Base-by-base conservation (phyloP, 306 rosid genomes). In the Psophocarpus tetragonolobus region DNA sequence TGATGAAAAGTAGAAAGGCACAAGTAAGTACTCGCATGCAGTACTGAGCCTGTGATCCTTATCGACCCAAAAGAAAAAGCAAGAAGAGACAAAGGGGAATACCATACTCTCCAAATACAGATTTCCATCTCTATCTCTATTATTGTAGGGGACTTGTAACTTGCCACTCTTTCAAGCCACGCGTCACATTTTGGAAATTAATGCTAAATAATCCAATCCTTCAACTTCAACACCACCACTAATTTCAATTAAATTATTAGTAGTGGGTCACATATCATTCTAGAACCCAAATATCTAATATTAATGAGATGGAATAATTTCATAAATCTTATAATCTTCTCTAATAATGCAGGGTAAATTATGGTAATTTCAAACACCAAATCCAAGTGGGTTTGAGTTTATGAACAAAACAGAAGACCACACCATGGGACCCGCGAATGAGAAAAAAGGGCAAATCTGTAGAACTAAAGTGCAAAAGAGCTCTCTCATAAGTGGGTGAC, bases 361-460 rank as follows among this genome's bases (percentile, higher is more conserved):
- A n/a, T 50, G 7, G 18, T 5, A 5, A 50, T 50, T 18, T 15
- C 54, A 1, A 10, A 50, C 26, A 48, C 56, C 56, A 15, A 48
- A n/a, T 18, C 48, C 30, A 12, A 74, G 47, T 44, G n/a, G 24
- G 56, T 61, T 18, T 75, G 29, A 30, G 58, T 82, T 62, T 64
- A 77, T 65, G 60, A 44, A 42, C 32, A 74, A 9, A 29, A 48
- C 53, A 77, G 18, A 39, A 3, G 69, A 56, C 68, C 83, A 84
- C 81, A 81, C 85, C 76, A 27, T 50, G 57, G 83, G 88, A 8
- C 75, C 84, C 78, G 29, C 3, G 17, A 38, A 26, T 2, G 63
- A n/a, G 69, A 76, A 23, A 58, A 66, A 4, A 4, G 10, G 39
- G 8, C 45, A 63, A 33, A 32, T 18, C 54, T 73, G 26, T 38